A percentile compares a stretch with the other conserved stretches of the same genome.
Evolutionary conservation across 1,284 basidiomycete species (phyloP).

Genomic region (Cryptococcus neoformans): DNA sequence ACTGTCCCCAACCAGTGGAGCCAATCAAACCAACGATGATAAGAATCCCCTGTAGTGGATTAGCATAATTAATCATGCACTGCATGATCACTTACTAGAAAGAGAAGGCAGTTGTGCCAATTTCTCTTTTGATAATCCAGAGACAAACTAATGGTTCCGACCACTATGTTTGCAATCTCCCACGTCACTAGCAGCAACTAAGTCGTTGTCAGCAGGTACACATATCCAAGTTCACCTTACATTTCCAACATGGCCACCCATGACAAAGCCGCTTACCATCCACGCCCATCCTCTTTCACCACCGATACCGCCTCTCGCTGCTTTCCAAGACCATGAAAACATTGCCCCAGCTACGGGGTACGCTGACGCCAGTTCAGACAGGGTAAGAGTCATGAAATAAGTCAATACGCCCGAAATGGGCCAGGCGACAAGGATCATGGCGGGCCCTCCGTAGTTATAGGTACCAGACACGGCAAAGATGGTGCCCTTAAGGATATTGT

Average conservation of each 20-base stretch:
- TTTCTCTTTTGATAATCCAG: conserved; percentile 26
- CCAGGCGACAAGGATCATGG: conserved; percentile 48
- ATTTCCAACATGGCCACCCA: conserved; percentile 46
- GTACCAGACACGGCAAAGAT: conserved; percentile 43
- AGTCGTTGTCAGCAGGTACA: not conserved
- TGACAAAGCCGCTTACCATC: conserved; percentile 43
- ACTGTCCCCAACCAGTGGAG: conserved; percentile 37
- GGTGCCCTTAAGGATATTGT: conserved; percentile 30
- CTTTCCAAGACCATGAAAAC: conserved; percentile 49
- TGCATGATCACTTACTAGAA: conserved; percentile 26
- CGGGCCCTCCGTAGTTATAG: conserved; percentile 46
- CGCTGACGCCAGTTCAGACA: conserved; percentile 46
- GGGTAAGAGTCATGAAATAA: conserved; percentile 36
- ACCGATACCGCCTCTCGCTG: conserved; percentile 41
- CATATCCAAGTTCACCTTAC: conserved; percentile 17
- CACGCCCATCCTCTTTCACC: conserved; percentile 48
- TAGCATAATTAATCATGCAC: not conserved
- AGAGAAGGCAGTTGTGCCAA: conserved; percentile 42
- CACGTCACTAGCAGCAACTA: conserved; percentile 42
- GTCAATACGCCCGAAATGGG: conserved; percentile 39
- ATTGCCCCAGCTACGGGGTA: conserved; percentile 50
- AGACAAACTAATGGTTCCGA: conserved; percentile 39
- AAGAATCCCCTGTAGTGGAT: conserved; percentile 27
- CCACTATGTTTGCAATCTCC: conserved; percentile 38
- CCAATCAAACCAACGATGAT: conserved; percentile 36